Conservation (phyloP, 1,139 yeast genomes). For the Petasospora fabianii region DNA sequence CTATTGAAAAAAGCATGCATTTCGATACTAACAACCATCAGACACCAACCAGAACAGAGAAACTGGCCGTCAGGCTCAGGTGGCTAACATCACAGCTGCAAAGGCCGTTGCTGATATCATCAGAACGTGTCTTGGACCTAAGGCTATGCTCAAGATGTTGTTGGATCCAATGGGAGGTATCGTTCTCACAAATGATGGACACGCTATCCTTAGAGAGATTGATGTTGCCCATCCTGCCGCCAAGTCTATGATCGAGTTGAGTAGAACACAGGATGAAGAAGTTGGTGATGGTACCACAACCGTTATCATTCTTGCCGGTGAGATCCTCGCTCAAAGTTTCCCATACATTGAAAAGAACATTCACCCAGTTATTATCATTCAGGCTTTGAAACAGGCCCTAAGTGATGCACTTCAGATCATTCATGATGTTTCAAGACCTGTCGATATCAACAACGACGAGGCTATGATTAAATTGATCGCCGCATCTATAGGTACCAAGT, state of each 20-base stretch:
- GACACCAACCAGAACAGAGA: constrained; percentile 89
- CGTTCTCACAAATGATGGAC: constrained; percentile 96
- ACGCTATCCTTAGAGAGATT: constrained; percentile 84
- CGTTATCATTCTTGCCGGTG: constrained; percentile 93
- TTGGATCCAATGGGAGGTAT: constrained; percentile 99
- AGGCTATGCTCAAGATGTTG: constrained; percentile 97
- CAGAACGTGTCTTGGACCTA: constrained; percentile 98
- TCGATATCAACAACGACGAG: constrained; percentile 76
- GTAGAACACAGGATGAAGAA: constrained; percentile 98
- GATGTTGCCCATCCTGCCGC: constrained; percentile 98
- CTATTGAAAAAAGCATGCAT: too few species aligned
- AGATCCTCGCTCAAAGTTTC: constrained; percentile 89
- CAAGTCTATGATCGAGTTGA: constrained; percentile 94
- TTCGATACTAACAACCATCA: constrained; percentile 13
- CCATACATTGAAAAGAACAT: constrained; percentile 91
- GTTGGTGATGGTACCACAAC: constrained; percentile 99
- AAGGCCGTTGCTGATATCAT: constrained; percentile 97
- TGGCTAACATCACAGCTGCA: constrained; percentile 96
- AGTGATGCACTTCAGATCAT: constrained; percentile 87
- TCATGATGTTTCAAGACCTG: constrained; percentile 78
- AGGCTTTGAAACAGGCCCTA: constrained; percentile 89
- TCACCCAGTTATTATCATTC: constrained; percentile 94
- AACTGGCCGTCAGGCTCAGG: constrained; percentile 95
- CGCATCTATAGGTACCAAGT: constrained; percentile 95
- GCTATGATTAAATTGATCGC: constrained; percentile 85